These are phyloP conservation scores for Cinchona pubescens DNA, from an alignment of 257 asterid species.

Conservation along the genomic window DNA sequence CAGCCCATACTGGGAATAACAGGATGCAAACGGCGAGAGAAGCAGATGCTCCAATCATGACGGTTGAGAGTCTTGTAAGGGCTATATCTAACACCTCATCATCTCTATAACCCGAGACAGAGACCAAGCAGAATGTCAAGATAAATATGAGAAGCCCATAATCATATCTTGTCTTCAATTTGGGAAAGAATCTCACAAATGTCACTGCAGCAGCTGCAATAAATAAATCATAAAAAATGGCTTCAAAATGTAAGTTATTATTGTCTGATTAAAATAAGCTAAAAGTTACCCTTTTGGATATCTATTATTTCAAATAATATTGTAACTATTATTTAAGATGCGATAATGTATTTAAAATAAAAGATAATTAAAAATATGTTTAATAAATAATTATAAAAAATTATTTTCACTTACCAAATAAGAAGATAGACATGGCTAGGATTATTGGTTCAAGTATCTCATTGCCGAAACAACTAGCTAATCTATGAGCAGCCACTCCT, in stretches of 20 bases:
- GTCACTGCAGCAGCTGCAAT: slow-evolving; percentile 52
- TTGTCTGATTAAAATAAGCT: not conserved
- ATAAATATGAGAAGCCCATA: slow-evolving; percentile 63
- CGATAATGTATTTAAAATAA: no score
- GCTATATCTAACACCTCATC: slow-evolving; percentile 56
- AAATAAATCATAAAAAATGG: not conserved
- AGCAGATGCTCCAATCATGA: slow-evolving; percentile 51
- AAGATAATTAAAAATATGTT: no score
- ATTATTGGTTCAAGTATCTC: slow-evolving; percentile 34
- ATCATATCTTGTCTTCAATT: slow-evolving; percentile 65
- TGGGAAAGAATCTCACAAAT: slow-evolving; percentile 52
- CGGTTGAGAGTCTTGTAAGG: slow-evolving; percentile 43
- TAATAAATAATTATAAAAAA: not conserved
- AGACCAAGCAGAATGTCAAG: slow-evolving; percentile 53
- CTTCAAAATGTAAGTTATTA: not conserved
- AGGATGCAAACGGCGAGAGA: slow-evolving; percentile 39
- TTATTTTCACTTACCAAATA: slow-evolving; percentile 34
- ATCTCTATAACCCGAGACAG: slow-evolving; percentile 58
- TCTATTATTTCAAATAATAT: no score
- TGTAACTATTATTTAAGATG: no score
- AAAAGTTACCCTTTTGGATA: no score
- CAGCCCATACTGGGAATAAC: slow-evolving; percentile 76
- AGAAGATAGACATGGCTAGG: slow-evolving; percentile 38
- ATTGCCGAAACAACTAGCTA: slow-evolving; percentile 38
- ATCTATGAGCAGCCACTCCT: slow-evolving; percentile 46